Evolutionary conservation across 202 grass and related monocot species (phyloP), one percentile per base, ranked within the genome.

Genomic region (Carex arenaria): DNA sequence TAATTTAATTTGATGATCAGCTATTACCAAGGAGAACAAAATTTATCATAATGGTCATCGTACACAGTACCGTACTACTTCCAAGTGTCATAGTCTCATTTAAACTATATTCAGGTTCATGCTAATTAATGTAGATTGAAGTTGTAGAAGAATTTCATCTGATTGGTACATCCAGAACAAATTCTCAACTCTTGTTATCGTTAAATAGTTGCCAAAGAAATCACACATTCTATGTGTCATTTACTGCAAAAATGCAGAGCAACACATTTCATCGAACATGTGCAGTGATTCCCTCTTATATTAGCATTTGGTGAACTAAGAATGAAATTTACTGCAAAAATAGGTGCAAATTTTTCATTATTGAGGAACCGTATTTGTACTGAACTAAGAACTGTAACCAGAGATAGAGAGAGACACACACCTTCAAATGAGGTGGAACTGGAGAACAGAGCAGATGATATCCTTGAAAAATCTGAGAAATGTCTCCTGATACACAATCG

Each of bases 401-500:
- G 15, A 79, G 20, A 78, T 59, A 64, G 32, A 64, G 57, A 61
- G 49, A 59, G 26, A 59, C 14, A 19, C 4, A 81, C 23, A 82
- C 80, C 80, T 82, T 82, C 62, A 13, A 32, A 81, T 28, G 61
- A 30, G 20, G 62, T 38, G 52, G 61, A 52, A 22, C 23, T 10
- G 47, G 40, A 49, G 40, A 77, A 77, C 73, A 77, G 73, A 34
- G 52, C 54, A 19, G 52, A 68, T 13, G 80, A n/a, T 82, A 5
- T 34, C 47, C 64, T 82, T 36, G 80, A 7, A 67, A 82, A 32
- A 3, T 82, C 80, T 52, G 80, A 82, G 45, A 82, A 67, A 15
- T 68, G 62, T 52, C 62, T 68, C 80, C 80, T 82, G 73, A 76
- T 76, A 77, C 73, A 68, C 62, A 80, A 2, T n/a, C 61, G 11